Percentiles rank a stretch among this genome's conserved stretches.
Evolutionary conservation across 768 basidiomycete genomes (phyloP).

Genomic region (Tricholoma terreum): DNA sequence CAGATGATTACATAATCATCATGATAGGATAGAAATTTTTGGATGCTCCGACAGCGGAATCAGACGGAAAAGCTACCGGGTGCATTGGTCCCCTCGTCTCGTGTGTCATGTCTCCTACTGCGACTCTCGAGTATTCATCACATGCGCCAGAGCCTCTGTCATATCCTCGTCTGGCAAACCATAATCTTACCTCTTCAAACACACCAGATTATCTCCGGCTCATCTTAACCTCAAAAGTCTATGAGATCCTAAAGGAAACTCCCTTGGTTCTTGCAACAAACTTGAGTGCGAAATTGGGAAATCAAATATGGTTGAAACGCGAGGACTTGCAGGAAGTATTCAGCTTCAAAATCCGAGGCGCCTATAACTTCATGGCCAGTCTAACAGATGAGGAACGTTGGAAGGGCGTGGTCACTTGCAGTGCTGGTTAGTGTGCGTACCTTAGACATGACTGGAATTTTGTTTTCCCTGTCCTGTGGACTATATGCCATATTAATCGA

Average conservation of each 20-base stretch:
- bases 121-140: constrained; percentile 68
- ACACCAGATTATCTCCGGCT: constrained; percentile 87
- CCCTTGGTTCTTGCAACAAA: constrained; percentile 86
- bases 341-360: constrained; percentile 97
- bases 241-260: constrained; percentile 85
- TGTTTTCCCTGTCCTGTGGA: constrained; percentile 4
- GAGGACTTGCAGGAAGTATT: constrained; percentile 98
- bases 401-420: constrained; percentile 98
- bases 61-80: background rate
- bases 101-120: constrained; percentile 45
- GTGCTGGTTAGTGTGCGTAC: constrained; percentile 85
- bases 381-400: constrained; percentile 86
- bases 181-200: constrained; percentile 60
- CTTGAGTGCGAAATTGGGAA: constrained; percentile 84
- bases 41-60: background rate
- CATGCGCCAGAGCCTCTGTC: constrained; percentile 60
- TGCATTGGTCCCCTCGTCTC: constrained; percentile 1
- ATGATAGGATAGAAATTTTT: too few species aligned
- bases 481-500: background rate
- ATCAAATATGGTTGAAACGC: constrained; percentile 93
- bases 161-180: constrained; percentile 66
- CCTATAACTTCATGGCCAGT: constrained; percentile 97
- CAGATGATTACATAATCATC: too few species aligned
- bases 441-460: constrained; percentile 11
- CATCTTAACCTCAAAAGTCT: constrained; percentile 87